Base-by-base conservation (phyloP, 2,329 filamentous ascomycete species). In the Alternaria consortialis region DNA sequence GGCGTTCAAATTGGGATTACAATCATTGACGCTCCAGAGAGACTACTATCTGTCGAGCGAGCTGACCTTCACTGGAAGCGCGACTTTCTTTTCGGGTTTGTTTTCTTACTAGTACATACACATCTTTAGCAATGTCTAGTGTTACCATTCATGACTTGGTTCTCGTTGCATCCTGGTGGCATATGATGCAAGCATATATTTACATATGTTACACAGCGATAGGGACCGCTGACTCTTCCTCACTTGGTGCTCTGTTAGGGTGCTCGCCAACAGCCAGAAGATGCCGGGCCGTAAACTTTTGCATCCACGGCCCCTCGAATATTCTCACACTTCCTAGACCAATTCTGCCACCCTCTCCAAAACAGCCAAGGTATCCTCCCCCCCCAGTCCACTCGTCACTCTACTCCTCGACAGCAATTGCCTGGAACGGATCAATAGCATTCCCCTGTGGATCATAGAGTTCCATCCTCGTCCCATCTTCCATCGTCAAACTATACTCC, bases 401-500 rank as follows among this genome's bases (percentile, higher is more conserved):
- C 55, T 53, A 67, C 57, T 73, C 68, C 36, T 71, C 74, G n/a
- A 65, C 67, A 29, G 69, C 63, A 20, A 72, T 69, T 59, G 72
- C 71, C 65, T 70, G 63, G 76, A 95, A 93, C 42, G 92, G 91
- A 83, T 95, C 81, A 51, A 77, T 73, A 3, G 76, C 76, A 71
- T 77, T 73, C 84, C 60, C 75, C 43, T 81, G 83, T 5, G 85
- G 87, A 69, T 91, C 88, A 64, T 97, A 84, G 77, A 99, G 80
- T 74, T 96, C 90, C 67, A 97, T 85, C 67, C 90, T 87, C 53
- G 83, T 83, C 42, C 87, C 87, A 72, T 88, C 86, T 63, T 86
- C 84, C 64, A 87, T 88, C 77, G 90, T 88, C 71, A 99, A 82
- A 75, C 90, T 95, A 94, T 94, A 99, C 83, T 94, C 91, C 58